Conservation (phyloP, 176 grass and related monocot genomes). For the Eleusine indica region DNA sequence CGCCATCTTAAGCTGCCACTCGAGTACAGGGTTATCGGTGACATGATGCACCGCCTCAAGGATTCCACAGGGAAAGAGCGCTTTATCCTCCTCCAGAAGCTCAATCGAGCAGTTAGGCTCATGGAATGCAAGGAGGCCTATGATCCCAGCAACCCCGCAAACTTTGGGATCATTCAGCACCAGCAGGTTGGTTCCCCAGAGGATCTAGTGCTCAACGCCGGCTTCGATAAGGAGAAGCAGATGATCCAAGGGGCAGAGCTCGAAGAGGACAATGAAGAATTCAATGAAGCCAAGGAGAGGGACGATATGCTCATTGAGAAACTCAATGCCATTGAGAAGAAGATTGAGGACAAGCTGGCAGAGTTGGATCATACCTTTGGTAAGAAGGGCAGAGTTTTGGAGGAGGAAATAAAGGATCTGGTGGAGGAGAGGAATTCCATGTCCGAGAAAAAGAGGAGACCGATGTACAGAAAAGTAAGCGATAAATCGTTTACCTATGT, state of each 20-base stretch:
- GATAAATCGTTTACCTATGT: background rate
- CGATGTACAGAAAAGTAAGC: constrained; percentile 91
- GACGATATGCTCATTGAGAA: constrained; percentile 78
- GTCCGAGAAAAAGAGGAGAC: constrained; percentile 70
- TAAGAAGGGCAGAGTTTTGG: constrained; percentile 84
- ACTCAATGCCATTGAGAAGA: constrained; percentile 80
- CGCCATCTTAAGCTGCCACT: constrained; percentile 73
- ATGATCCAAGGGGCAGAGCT: constrained; percentile 59
- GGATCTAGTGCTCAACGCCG: constrained; percentile 64
- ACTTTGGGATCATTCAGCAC: constrained; percentile 85
- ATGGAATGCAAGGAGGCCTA: constrained; percentile 92
- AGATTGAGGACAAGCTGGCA: constrained; percentile 69
- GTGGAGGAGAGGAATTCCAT: constrained; percentile 83
- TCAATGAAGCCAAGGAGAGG: constrained; percentile 71
- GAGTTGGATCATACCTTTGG: constrained; percentile 87
- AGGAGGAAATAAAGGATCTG: constrained; percentile 80
- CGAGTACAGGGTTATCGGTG: constrained; percentile 91
- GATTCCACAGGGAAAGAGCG: constrained; percentile 76
- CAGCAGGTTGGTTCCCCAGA: constrained; percentile 77
- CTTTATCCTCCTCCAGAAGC: constrained; percentile 84
- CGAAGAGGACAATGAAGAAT: constrained; percentile 64
- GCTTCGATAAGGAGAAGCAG: constrained; percentile 78
- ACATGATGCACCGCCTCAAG: constrained; percentile 88
- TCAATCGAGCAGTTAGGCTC: constrained; percentile 76
- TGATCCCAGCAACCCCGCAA: constrained; percentile 76